These are phyloP conservation scores for Coniophora puteana DNA, from an alignment of 1,284 basidiomycete genomes.

Conservation along the genomic window DNA sequence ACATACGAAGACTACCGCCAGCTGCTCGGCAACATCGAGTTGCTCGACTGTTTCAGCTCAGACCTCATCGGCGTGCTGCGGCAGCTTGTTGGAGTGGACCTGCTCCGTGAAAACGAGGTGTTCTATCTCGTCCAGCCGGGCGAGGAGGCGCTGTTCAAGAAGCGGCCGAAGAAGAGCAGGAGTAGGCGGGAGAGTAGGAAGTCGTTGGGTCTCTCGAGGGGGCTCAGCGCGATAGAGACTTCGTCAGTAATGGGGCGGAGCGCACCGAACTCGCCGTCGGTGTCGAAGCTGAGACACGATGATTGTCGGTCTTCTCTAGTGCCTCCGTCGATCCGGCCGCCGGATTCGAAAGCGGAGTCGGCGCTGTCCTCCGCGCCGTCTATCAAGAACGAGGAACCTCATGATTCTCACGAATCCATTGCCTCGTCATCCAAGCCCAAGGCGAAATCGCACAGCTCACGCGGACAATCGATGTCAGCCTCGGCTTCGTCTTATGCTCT, in stretches of 20 bases:
- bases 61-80: slow-evolving; percentile 53
- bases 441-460: slow-evolving; percentile 6
- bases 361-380: slow-evolving; percentile 14
- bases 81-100: slow-evolving; percentile 57
- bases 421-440: slow-evolving; percentile 5
- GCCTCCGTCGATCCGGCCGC: slow-evolving; percentile 5
- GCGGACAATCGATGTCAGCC: slow-evolving; percentile 1
- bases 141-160: slow-evolving; percentile 22
- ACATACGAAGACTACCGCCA: slow-evolving; percentile 43
- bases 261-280: slow-evolving; percentile 9
- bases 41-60: slow-evolving; percentile 44
- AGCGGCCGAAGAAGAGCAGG: slow-evolving; percentile 21
- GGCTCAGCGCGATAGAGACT: not conserved
- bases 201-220: slow-evolving; percentile 15
- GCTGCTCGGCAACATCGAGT: slow-evolving; percentile 47
- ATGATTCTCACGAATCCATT: slow-evolving; percentile 1
- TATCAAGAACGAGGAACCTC: slow-evolving; percentile 2
- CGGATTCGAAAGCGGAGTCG: slow-evolving; percentile 18
- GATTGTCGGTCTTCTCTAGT: slow-evolving; percentile 9
- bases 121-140: slow-evolving; percentile 49
- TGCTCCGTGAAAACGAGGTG: slow-evolving; percentile 58
- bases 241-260: slow-evolving; percentile 10
- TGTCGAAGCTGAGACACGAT: slow-evolving; percentile 13
- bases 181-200: slow-evolving; percentile 32
- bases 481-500: slow-evolving; percentile 4